phyloP scores from a whole-genome alignment of 495 filamentous ascomycete genomes.

The Lasiosphaeria miniovina region DNA sequence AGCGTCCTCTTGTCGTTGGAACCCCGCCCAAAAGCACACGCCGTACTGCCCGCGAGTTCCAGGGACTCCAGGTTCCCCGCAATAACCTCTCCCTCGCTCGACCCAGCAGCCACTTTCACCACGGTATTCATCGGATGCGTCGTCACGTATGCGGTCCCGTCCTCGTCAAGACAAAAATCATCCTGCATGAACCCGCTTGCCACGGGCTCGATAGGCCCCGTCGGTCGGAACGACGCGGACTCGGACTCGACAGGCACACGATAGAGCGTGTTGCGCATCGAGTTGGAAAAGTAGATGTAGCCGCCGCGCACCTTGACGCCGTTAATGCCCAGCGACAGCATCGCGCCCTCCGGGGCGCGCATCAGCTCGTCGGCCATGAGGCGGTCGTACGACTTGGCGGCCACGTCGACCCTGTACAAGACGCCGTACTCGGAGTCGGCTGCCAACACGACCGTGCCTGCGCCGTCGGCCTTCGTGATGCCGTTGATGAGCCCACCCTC shows the following conservation, averaged over 20 bases:
- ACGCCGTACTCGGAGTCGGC: slow-evolving; percentile 20
- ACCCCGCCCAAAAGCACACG: too few species aligned
- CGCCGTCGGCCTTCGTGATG: slow-evolving; percentile 27
- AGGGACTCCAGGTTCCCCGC: too few species aligned
- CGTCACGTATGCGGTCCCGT: too few species aligned
- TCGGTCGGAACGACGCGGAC: slow-evolving; percentile 8
- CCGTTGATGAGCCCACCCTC: slow-evolving; percentile 42
- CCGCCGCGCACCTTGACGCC: slow-evolving; percentile 30
- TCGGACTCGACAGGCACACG: slow-evolving; percentile 13
- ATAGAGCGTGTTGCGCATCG: slow-evolving; percentile 3
- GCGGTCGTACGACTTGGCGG: slow-evolving; percentile 7
- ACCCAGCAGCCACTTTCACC: too few species aligned
- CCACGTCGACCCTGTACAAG: slow-evolving; percentile 14
- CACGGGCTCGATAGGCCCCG: slow-evolving; percentile 15
- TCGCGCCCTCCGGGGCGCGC: too few species aligned
- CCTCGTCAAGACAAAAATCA: too few species aligned
- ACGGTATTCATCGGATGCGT: too few species aligned
- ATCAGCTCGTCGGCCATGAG: slow-evolving; percentile 7
- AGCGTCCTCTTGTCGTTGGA: too few species aligned
- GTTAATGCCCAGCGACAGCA: slow-evolving; percentile 43
- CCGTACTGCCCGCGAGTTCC: too few species aligned
- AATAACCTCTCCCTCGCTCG: too few species aligned
- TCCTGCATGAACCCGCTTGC: neutral
- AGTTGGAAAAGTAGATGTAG: slow-evolving; percentile 42
- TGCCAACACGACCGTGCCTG: slow-evolving; percentile 29